Evolutionary conservation across 2,329 filamentous ascomycete species (phyloP).

Genomic region (Xylariomycetidae sp.): DNA sequence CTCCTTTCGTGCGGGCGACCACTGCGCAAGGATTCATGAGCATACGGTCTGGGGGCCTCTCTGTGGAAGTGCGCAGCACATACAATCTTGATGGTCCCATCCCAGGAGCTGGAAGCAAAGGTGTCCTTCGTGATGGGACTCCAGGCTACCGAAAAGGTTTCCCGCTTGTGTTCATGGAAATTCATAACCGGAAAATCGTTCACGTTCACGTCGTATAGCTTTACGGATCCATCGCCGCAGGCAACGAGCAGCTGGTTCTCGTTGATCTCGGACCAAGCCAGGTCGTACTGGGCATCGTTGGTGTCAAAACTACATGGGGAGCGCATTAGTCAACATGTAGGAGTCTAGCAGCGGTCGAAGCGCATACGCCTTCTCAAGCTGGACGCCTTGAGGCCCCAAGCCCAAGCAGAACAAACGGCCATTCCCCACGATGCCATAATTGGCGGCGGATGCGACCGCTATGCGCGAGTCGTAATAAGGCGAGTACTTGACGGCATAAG

Average conservation of each 20-base stretch:
- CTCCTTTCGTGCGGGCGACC: slow-evolving; percentile 71
- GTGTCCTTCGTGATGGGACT: slow-evolving; percentile 85
- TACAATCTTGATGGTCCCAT: slow-evolving; percentile 87
- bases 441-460: slow-evolving; percentile 83
- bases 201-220: slow-evolving; percentile 82
- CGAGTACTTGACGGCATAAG: slow-evolving; percentile 96
- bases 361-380: slow-evolving; percentile 71
- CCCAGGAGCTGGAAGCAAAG: slow-evolving; percentile 90
- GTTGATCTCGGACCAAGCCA: slow-evolving; percentile 92
- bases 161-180: slow-evolving; percentile 88
- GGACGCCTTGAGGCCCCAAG: slow-evolving; percentile 75
- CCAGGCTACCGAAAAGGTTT: slow-evolving; percentile 91
- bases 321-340: too few species aligned
- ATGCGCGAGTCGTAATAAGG: slow-evolving; percentile 95
- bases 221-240: slow-evolving; percentile 88
- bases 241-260: slow-evolving; percentile 89
- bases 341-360: neutral
- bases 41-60: neutral
- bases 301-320: slow-evolving; percentile 95
- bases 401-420: slow-evolving; percentile 81
- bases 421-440: slow-evolving; percentile 96
- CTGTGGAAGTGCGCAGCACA: slow-evolving; percentile 14
- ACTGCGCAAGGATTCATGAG: slow-evolving; percentile 39
- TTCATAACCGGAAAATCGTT: slow-evolving; percentile 80
- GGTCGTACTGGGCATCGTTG: slow-evolving; percentile 92